Base-by-base conservation (phyloP, 208 protist genomes). In the Crithidia bombi region DNA sequence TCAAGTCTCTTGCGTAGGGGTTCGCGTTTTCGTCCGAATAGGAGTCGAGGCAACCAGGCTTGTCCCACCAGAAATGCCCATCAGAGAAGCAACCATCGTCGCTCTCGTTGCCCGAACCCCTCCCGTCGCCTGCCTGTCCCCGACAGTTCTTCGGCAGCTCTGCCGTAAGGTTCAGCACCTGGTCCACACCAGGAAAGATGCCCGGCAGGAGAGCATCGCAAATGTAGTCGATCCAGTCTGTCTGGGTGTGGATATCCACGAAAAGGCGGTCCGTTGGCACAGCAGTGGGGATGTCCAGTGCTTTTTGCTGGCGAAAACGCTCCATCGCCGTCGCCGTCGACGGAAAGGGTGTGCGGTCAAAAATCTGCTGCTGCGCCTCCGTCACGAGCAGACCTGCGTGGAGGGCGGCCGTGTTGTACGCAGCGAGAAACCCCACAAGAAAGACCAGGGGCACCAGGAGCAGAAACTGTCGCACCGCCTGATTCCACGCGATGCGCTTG, bases 181-280 rank as follows among this genome's bases (percentile, higher is more conserved):
- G n/a, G 25, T 2, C 17, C 6, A 49, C 19, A 10, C 25, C 35
- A 10, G 35, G 57, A 49, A 73, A 73, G 21, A 58, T 35, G 17
- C 47, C 28, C 2, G 47, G 67, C 9, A 73, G 3, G 12, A 73
- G 2, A 0, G 59, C 47, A 36, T 65, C 55, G 3, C 36, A n/a
- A 23, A 65, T n/a, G 47, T 46, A 73, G 23, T 73, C 47, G 5
- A 73, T 64, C 67, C 67, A 73, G n/a, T 73, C 56, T 6, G 47
- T 46, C 57, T 73, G 67, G 9, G 43, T 65, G 43, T 14, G 67
- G 11, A 73, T 73, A 0, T 73, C 35, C 2, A 23, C 35, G 51
- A 73, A 73, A 26, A 58, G 19, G 25, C 55, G 55, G 56, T 65
- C 49, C 33, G 56, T 63, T 15, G 47, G 56, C 47, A 46, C 23